These are phyloP conservation scores for Castanea sativa DNA, from an alignment of 306 rosid species.

Conservation along the genomic window DNA sequence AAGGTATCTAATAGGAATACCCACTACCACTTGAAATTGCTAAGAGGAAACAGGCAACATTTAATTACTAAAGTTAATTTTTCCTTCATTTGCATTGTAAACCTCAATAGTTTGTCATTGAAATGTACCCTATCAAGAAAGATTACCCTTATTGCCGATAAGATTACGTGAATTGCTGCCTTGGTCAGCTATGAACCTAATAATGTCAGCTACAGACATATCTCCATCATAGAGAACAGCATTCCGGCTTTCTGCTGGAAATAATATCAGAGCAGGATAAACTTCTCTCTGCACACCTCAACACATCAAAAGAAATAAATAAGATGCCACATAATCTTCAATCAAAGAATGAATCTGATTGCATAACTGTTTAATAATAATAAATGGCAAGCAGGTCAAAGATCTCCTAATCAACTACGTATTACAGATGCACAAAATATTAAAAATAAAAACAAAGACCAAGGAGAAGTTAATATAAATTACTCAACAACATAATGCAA, in stretches of 20 bases:
- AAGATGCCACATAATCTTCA: background rate
- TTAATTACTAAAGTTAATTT: background rate
- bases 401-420: slow-evolving; percentile 2
- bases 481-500: background rate
- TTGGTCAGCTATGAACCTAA: slow-evolving; percentile 70
- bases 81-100: slow-evolving; percentile 10
- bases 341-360: background rate
- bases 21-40: background rate
- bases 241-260: slow-evolving; percentile 72
- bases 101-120: background rate
- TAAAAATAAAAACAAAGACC: background rate
- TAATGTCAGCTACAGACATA: slow-evolving; percentile 62
- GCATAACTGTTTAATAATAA: slow-evolving; percentile 3
- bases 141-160: slow-evolving; percentile 62
- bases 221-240: slow-evolving; percentile 70
- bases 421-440: slow-evolving; percentile 17
- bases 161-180: slow-evolving; percentile 64
- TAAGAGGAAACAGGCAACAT: background rate
- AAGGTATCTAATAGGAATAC: background rate
- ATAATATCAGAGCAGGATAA: slow-evolving; percentile 80
- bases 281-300: slow-evolving; percentile 70
- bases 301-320: slow-evolving; percentile 11
- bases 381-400: slow-evolving; percentile 17
- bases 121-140: background rate
- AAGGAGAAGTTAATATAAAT: background rate